phyloP scores from a whole-genome alignment of 2,329 filamentous ascomycete genomes.

The Pezizomycotina sp. region DNA sequence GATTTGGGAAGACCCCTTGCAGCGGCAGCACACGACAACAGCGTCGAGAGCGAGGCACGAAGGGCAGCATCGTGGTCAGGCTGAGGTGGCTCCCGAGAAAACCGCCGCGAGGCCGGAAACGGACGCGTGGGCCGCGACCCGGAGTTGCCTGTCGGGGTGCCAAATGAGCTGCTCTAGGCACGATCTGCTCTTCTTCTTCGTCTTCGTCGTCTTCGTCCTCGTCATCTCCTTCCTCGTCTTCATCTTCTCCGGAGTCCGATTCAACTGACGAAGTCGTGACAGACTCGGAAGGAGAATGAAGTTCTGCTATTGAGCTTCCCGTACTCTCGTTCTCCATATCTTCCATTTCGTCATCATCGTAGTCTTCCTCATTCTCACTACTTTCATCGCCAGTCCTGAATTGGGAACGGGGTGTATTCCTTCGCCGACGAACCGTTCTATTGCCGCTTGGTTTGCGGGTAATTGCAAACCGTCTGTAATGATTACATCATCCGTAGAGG shows the following conservation, averaged over 20 bases:
- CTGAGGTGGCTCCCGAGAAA: slow-evolving; percentile 34
- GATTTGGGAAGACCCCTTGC: slow-evolving; percentile 64
- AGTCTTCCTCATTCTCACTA: slow-evolving; percentile 13
- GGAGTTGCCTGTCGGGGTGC: slow-evolving; percentile 7
- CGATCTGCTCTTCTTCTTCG: slow-evolving; percentile 11
- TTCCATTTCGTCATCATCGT: slow-evolving; percentile 12
- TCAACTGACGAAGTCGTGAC: no score
- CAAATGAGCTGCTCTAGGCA: slow-evolving; percentile 11
- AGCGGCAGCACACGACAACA: slow-evolving; percentile 86
- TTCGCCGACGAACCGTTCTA: slow-evolving; percentile 4
- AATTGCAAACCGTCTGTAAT: slow-evolving; percentile 76
- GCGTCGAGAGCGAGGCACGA: slow-evolving; percentile 79
- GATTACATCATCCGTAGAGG: slow-evolving; percentile 80
- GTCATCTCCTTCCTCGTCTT: slow-evolving; percentile 12
- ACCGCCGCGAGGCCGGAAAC: slow-evolving; percentile 14
- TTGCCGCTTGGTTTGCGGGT: slow-evolving; percentile 33
- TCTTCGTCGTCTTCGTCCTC: slow-evolving; percentile 11
- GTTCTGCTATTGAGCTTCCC: slow-evolving; percentile 18
- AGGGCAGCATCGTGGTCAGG: slow-evolving; percentile 87
- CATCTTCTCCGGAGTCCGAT: slow-evolving; percentile 14
- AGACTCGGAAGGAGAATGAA: no score
- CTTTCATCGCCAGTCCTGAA: slow-evolving; percentile 13
- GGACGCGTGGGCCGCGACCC: slow-evolving; percentile 6
- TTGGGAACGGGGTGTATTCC: slow-evolving; percentile 26
- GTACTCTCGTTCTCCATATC: slow-evolving; percentile 16